These are phyloP conservation scores for Didymella pinodella DNA, from an alignment of 2,329 filamentous ascomycete species.

Conservation along the genomic window DNA sequence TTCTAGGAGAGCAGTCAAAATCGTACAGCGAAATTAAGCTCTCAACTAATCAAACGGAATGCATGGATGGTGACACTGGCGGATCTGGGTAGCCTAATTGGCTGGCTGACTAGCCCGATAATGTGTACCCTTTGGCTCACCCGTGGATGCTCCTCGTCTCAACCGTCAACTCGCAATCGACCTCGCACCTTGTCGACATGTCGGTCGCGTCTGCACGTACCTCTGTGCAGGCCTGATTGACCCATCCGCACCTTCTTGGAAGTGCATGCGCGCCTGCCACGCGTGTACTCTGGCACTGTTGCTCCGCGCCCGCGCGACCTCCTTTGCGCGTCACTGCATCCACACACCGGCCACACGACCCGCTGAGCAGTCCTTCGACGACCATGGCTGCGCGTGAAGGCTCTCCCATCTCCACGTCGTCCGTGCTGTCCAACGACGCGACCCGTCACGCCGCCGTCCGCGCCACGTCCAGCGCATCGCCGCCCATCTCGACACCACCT, in stretches of 20 bases:
- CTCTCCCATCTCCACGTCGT: constrained; percentile 53
- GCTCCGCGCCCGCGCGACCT: constrained; percentile 37
- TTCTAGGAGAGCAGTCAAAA: neutral
- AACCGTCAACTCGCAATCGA: constrained; percentile 36
- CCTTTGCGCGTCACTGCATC: constrained; percentile 45
- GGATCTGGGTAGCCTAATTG: constrained; percentile 48
- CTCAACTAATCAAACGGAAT: constrained; percentile 29
- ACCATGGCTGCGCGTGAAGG: constrained; percentile 45
- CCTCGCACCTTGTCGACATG: constrained; percentile 22
- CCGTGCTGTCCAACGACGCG: constrained; percentile 49
- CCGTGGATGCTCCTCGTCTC: constrained; percentile 34
- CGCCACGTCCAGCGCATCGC: constrained; percentile 61
- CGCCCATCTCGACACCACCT: constrained; percentile 68
- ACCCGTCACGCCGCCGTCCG: constrained; percentile 39
- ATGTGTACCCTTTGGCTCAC: constrained; percentile 46
- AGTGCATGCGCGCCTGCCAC: constrained; percentile 30
- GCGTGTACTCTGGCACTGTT: constrained; percentile 48
- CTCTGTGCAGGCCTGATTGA: constrained; percentile 33
- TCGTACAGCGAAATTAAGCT: neutral
- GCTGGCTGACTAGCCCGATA: constrained; percentile 47
- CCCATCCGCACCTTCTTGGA: constrained; percentile 22
- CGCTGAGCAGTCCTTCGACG: constrained; percentile 20
- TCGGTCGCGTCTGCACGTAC: constrained; percentile 38
- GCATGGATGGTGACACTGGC: constrained; percentile 44
- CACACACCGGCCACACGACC: constrained; percentile 33